phyloP scores from a whole-genome alignment of 2,329 filamentous ascomycete genomes.

The Neonectria hederae region DNA sequence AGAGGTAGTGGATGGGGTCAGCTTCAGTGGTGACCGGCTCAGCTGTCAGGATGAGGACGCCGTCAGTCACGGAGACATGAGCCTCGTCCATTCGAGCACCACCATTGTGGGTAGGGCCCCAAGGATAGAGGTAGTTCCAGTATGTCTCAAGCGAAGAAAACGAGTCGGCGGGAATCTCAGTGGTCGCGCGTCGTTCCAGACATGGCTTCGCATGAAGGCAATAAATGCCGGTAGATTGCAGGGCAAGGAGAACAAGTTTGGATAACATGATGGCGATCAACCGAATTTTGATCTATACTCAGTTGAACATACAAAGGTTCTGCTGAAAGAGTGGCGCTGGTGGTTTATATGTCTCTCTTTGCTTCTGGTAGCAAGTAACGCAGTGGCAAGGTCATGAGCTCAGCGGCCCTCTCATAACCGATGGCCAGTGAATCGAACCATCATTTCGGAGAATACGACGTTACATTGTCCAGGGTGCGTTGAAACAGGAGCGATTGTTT shows the following conservation, averaged over 20 bases:
- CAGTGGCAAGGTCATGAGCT: not conserved
- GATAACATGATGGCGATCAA: not conserved
- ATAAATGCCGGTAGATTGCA: not conserved
- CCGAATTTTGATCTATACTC: no score
- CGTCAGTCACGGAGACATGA: slow-evolving; percentile 26
- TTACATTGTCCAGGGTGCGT: not conserved
- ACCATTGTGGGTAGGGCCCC: slow-evolving; percentile 30
- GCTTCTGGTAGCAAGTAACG: not conserved
- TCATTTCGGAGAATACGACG: not conserved
- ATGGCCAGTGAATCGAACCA: not conserved
- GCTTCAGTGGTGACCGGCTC: slow-evolving; percentile 25
- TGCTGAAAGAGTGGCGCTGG: not conserved
- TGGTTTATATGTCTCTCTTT: not conserved
- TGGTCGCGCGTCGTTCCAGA: slow-evolving; percentile 20
- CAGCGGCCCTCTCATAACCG: not conserved
- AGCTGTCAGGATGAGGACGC: slow-evolving; percentile 28
- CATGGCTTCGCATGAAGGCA: not conserved
- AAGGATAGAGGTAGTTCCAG: slow-evolving; percentile 34
- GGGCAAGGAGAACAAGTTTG: not conserved
- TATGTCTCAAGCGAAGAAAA: slow-evolving; percentile 29
- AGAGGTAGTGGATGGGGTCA: slow-evolving; percentile 31
- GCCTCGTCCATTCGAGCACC: slow-evolving; percentile 30
- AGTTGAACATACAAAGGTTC: not conserved
- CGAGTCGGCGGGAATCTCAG: slow-evolving; percentile 26
- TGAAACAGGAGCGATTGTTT: not conserved